Percentiles rank a stretch among this genome's conserved stretches.
phyloP scores from a whole-genome alignment of 129 eudicot genomes.

The Solidago caesia region DNA sequence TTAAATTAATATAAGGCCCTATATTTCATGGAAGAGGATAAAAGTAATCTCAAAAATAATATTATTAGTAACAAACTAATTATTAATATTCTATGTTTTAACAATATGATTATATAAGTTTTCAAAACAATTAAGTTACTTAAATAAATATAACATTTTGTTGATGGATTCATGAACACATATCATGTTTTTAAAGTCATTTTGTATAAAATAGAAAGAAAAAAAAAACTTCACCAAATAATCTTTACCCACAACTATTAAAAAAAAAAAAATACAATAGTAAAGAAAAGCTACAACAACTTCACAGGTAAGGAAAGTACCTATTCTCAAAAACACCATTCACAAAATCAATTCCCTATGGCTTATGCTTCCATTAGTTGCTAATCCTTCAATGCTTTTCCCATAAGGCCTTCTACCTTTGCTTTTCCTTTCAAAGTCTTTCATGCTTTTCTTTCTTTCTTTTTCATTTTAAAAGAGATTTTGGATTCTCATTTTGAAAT shows the following conservation, averaged over 20 bases:
- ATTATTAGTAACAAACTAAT: no score
- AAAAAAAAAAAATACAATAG: conserved; percentile 2
- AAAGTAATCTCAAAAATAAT: no score
- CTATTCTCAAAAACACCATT: conserved; percentile 33
- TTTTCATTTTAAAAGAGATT: conserved; percentile 27
- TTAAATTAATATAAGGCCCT: no score
- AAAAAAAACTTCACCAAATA: conserved; percentile 6
- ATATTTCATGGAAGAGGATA: no score
- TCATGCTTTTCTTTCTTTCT: conserved; percentile 17
- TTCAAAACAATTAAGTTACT: no score
- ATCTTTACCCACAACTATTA: no score
- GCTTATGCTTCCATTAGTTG: conserved; percentile 35
- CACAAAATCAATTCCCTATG: conserved; percentile 35
- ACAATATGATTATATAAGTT: no score
- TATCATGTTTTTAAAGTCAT: no score
- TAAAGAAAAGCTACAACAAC: conserved; percentile 62
- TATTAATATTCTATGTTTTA: no score
- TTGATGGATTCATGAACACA: no score
- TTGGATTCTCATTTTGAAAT: conserved; percentile 15
- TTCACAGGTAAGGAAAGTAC: conserved; percentile 74
- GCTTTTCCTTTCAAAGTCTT: conserved; percentile 34
- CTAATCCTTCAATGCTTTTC: conserved; percentile 26
- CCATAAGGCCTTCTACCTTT: conserved; percentile 31
- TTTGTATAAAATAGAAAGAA: no score
- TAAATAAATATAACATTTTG: no score